Percentiles rank a stretch among this genome's conserved stretches.
Conservation (phyloP, 2,329 filamentous ascomycete genomes). For the Pseudopyrenochaeta lycopersici region DNA sequence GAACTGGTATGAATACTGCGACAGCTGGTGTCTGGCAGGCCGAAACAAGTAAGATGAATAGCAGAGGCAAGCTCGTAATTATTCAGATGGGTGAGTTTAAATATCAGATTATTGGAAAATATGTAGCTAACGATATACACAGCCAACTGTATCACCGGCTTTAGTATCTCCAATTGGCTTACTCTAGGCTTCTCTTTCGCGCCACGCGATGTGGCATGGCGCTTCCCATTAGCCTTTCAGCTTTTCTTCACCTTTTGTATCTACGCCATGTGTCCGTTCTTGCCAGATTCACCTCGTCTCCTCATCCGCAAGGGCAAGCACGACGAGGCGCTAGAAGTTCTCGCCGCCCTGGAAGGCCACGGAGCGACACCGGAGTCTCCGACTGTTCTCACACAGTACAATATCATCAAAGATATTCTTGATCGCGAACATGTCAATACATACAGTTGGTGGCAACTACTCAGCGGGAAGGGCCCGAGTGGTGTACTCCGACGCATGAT, state of each 20-base stretch:
- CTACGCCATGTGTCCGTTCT: conserved; percentile 58
- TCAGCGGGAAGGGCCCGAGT: conserved; percentile 52
- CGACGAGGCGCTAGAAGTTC: conserved; percentile 51
- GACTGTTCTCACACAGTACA: conserved; percentile 45
- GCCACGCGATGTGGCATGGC: conserved; percentile 45
- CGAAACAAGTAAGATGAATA: conserved; percentile 57
- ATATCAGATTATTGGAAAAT: fast-evolving
- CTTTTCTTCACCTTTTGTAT: conserved; percentile 67
- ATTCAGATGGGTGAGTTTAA: conserved; percentile 51
- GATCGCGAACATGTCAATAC: conserved; percentile 57
- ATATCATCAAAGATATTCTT: conserved; percentile 50
- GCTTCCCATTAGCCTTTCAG: conserved; percentile 64
- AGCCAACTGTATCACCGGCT: conserved; percentile 55
- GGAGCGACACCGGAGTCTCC: conserved; percentile 48
- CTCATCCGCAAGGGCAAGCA: conserved; percentile 62
- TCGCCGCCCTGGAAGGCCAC: conserved; percentile 50
- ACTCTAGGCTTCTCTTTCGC: conserved; percentile 55
- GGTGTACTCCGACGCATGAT: conserved; percentile 55
- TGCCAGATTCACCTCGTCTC: conserved; percentile 55
- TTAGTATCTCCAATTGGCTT: conserved; percentile 55
- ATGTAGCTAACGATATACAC: conserved; percentile 9
- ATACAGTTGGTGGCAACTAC: conserved; percentile 56
- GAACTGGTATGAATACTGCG: conserved; percentile 60
- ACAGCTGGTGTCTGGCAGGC: conserved; percentile 60
- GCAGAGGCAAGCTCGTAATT: conserved; percentile 57